Evolutionary conservation across 768 basidiomycete species (phyloP), one percentile per base, ranked within the genome.

Genomic region (Rhizopogon rudus): DNA sequence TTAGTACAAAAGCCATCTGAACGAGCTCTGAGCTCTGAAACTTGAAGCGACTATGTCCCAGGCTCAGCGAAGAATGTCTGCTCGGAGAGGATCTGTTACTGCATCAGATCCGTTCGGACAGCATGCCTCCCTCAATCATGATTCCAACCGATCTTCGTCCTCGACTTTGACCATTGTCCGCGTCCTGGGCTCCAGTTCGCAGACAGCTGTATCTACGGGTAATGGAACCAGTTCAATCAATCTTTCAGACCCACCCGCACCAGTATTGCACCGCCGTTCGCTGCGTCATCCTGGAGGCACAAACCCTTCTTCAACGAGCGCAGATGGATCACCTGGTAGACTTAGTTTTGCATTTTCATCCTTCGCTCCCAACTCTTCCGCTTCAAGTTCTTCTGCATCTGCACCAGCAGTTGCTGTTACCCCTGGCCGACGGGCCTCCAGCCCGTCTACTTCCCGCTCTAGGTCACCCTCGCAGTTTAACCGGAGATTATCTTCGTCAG

Each of bases 131-230:
- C 60, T 83, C 40, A 84, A 83, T 60, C 65, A 77, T 54, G 77
- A 81, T 64, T 78, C 79, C 2, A 72, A 73, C 54, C 75, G 84
- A 57, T 75, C 80, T 2, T 78, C 83, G 0, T 83, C 81, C 25
- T 84, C 81, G 68, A 82, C 74, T 3, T 75, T 91, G 40, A 90
- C 88, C 50, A 91, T 92, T 70, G 85, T 91, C 25, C 85, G 86
- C 53, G 83, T 90, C 51, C 69, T 65, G 49, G 67, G 69, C 67
- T 64, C 58, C 63, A 57, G 31, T 66, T 10, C 61, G 39, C 65
- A 63, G 20, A 63, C 45, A 50, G 57, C 40, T 8, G 50, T 56
- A 28, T 43, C 57, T n/a, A 35, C 35, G 22, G n/a, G 44, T n/a
- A 9, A n/a, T 31, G 42, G 9, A 17, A 25, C 20, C 22, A 16